Conservation (phyloP, 495 filamentous ascomycete species). For the Delitschia confertaspora region DNA sequence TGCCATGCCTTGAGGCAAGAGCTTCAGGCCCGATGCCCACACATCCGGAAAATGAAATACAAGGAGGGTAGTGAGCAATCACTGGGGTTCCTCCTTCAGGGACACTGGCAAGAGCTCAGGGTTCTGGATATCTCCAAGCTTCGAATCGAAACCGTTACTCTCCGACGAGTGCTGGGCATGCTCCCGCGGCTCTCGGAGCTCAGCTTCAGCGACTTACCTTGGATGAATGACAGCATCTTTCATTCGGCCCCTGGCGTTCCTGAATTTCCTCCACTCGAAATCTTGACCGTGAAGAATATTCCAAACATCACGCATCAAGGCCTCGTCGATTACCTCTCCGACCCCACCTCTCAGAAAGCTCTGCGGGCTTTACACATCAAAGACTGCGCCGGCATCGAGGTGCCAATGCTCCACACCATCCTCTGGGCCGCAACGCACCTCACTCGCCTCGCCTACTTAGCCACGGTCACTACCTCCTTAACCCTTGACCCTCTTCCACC, state of each 20-base stretch:
- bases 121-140: constrained; percentile 65
- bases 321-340: constrained; percentile 53
- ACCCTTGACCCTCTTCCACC: constrained; percentile 51
- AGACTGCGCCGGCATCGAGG: constrained; percentile 51
- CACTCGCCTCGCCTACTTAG: constrained; percentile 53
- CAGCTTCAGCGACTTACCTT: constrained; percentile 56
- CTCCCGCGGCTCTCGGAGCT: constrained; percentile 61
- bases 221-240: constrained; percentile 70
- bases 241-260: constrained; percentile 50
- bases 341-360: constrained; percentile 39
- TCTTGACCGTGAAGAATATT: constrained; percentile 57
- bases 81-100: constrained; percentile 56
- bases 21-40: constrained; percentile 69
- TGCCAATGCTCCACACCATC: constrained; percentile 54
- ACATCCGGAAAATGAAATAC: constrained; percentile 84
- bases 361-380: constrained; percentile 55
- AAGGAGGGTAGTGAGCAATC: constrained; percentile 65
- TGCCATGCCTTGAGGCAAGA: constrained; percentile 72
- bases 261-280: constrained; percentile 60
- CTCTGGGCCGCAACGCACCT: constrained; percentile 55
- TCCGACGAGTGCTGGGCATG: constrained; percentile 61
- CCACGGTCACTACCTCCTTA: constrained; percentile 59
- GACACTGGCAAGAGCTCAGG: constrained; percentile 71
- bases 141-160: constrained; percentile 58
- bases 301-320: constrained; percentile 63